These are phyloP conservation scores for Penicillium sp. DNA, from an alignment of 2,329 filamentous ascomycete genomes.

Conservation along the genomic window DNA sequence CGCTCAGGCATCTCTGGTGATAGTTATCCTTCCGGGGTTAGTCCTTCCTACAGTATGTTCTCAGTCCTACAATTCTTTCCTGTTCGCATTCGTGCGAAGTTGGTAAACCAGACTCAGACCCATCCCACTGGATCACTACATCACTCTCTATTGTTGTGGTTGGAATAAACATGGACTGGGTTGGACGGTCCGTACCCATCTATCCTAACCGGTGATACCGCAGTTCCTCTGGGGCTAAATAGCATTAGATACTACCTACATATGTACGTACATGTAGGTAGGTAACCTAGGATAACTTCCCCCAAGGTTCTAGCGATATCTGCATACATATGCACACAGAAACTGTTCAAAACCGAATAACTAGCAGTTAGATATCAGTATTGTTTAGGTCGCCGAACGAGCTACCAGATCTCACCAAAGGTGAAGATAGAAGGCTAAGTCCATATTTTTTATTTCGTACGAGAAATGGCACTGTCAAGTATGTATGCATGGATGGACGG, in stretches of 20 bases:
- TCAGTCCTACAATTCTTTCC: neutral
- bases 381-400: neutral
- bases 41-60: neutral
- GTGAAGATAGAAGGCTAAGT: neutral
- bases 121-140: conserved; percentile 34
- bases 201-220: too few relatives aligned
- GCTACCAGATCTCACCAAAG: neutral
- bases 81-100: conserved; percentile 39
- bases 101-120: conserved; percentile 40
- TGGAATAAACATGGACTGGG: neutral
- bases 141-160: conserved; percentile 31
- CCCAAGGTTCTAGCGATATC: too few relatives aligned
- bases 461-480: neutral
- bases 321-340: too few relatives aligned
- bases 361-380: too few relatives aligned
- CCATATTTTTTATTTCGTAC: neutral
- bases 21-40: neutral
- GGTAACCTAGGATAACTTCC: too few relatives aligned
- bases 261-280: too few relatives aligned
- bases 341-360: too few relatives aligned
- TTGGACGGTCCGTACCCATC: too few relatives aligned
- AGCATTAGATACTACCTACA: too few relatives aligned
- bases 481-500: neutral
- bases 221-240: too few relatives aligned
- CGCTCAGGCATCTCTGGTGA: neutral